Conservation (phyloP, 768 basidiomycete genomes). For the Mycena vitilis region DNA sequence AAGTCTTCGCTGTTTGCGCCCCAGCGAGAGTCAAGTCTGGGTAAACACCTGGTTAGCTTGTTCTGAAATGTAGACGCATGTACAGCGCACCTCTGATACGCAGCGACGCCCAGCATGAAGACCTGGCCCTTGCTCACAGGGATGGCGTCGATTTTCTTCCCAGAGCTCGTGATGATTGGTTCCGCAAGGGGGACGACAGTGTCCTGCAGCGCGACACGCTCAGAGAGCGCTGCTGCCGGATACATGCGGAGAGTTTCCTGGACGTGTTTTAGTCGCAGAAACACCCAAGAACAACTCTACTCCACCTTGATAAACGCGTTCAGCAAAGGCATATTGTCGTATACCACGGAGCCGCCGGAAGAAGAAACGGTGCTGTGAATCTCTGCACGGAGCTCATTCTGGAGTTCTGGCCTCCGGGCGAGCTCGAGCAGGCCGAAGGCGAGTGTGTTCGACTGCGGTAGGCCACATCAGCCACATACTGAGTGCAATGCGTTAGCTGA, state of each 20-base stretch:
- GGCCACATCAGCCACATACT: conserved; percentile 5
- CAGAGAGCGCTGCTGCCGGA: conserved; percentile 46
- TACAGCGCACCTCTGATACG: conserved; percentile 47
- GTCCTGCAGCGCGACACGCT: conserved; percentile 52
- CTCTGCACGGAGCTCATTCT: conserved; percentile 60
- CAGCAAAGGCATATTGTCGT: conserved; percentile 25
- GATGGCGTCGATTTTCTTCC: conserved; percentile 45
- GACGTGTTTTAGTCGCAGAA: conserved; percentile 22
- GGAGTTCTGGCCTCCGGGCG: conserved; percentile 54
- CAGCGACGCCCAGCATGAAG: conserved; percentile 47
- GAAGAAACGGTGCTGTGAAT: conserved; percentile 32
- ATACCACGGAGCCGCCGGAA: not conserved
- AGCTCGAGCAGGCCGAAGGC: conserved; percentile 61
- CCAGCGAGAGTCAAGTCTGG: conserved; percentile 44
- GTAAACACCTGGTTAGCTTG: too few species aligned
- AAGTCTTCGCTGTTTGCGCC: conserved; percentile 50
- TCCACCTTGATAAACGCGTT: conserved; percentile 30
- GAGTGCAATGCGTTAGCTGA: not conserved
- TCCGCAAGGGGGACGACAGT: conserved; percentile 54
- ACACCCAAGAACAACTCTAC: not conserved
- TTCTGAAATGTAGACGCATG: not conserved
- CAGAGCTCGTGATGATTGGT: conserved; percentile 46
- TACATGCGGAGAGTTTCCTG: conserved; percentile 49
- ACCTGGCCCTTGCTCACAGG: conserved; percentile 47
- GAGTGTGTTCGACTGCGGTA: conserved; percentile 45